Evolutionary conservation across 2,329 filamentous ascomycete genomes (phyloP), one percentile per base, ranked within the genome.

Genomic region (Fonsecaea multimorphosa): DNA sequence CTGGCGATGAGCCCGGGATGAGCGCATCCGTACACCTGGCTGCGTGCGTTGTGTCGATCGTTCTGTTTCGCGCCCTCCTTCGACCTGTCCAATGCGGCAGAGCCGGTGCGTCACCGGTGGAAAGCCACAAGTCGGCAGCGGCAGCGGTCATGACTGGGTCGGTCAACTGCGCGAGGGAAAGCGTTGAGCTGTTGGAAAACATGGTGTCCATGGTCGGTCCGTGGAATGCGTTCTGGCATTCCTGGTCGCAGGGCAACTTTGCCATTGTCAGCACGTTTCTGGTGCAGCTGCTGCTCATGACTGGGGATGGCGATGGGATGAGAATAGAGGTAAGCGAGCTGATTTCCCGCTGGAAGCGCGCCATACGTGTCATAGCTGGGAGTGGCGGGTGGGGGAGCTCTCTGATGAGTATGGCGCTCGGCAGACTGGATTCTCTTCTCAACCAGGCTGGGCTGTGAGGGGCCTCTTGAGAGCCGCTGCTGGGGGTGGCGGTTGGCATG

Each of bases 231-330:
- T 65, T 65, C 40, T 65, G 63, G 63, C 63, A 65, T 55, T 65
- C 63, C 9, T 65, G 63, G 63, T 65, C 63, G 24, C 63, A 65
- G 29, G 63, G 63, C n/a, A 65, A 65, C 46, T 65, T 65, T 53
- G 63, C 63, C 31, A 61, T 65, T 11, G 44, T 65, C 46, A 65
- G 63, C 29, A 61, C 58, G 11, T 65, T 65, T 27, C 34, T 65
- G 2, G 58, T 65, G 12, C 63, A 65, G 58, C 44, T 65, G 16
- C 51, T 51, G 22, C 29, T 51, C 14, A 49, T 65, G 38, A 49
- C 31, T 49, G 46, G 40, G 16, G 6, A n/a, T 11, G 36, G 56
- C n/a, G 52, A 61, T 14, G 46, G 44, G 14, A 57, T 24, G 16
- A 27, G 24, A 7, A 16, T 52, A 14, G 63, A 65, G 53, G 53